Conservation (phyloP, 805 yeast species). For the Ogataea saltuana region DNA sequence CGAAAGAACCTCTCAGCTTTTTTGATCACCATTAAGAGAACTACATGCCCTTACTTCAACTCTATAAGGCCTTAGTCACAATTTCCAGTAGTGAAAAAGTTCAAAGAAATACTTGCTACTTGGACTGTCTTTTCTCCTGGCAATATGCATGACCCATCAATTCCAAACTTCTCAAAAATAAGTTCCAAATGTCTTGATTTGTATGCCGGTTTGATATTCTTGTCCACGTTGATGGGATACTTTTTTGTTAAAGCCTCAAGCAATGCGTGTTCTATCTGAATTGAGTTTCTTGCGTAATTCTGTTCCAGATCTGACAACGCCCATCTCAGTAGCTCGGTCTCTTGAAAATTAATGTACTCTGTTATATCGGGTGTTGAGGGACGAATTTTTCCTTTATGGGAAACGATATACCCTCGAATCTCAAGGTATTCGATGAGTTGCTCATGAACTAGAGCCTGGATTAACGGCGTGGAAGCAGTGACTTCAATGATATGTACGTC, state of each 20-base stretch:
- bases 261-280: slow-evolving; percentile 1
- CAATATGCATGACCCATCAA: not conserved
- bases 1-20: no score
- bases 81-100: not conserved
- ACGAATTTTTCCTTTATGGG: slow-evolving; percentile 4
- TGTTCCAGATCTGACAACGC: not conserved
- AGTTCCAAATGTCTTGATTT: not conserved
- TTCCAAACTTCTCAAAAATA: slow-evolving; percentile 1
- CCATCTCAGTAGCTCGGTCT: not conserved
- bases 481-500: slow-evolving; percentile 2
- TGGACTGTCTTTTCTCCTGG: not conserved
- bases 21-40: no score
- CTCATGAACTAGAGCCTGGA: not conserved
- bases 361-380: slow-evolving; percentile 3
- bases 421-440: slow-evolving; percentile 5
- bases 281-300: not conserved
- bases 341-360: slow-evolving; percentile 5
- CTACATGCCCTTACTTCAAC: no score
- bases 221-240: not conserved
- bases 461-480: not conserved
- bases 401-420: slow-evolving; percentile 1
- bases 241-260: not conserved
- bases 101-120: not conserved
- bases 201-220: not conserved
- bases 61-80: no score